Base-by-base conservation (phyloP, 2,329 filamentous ascomycete genomes). In the Pseudogymnoascus sp. region DNA sequence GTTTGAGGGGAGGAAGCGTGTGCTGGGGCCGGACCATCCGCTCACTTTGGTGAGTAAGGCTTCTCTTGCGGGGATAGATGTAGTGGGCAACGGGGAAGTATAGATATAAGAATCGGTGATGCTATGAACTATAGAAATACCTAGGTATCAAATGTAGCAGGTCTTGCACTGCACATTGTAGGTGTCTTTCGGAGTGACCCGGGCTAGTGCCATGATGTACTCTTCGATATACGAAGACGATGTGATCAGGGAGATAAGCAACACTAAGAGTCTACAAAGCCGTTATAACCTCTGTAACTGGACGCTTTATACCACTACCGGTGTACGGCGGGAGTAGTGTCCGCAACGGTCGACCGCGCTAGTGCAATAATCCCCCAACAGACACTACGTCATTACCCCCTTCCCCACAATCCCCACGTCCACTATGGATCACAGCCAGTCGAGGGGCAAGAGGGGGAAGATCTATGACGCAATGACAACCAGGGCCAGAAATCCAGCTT, bases 391-490 rank as follows among this genome's bases (percentile, higher is more conserved):
- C 51, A 57, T 57, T 19, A 34, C 16, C 28, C 51, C 28, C 10
- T 54, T 36, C 51, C 28, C 51, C 51, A 57, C 28, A 57, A 21
- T 57, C 51, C 51, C 51, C 51, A 34, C 51, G 36, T 13, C 7
- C 28, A 21, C 51, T 34, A 57, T 21, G 51, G 25, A 34, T 19
- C 14, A 19, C 28, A 34, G 28, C 51, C 28, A 57, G n/a, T 57
- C 10, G 51, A 57, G 28, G 28, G 51, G n/a, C 5, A 13, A 13
- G 14, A 31, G 28, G 51, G 28, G 51, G 14, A 34, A 5, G n/a
- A 34, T 57, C 51, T 57, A 57, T 57, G 51, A 57, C 51, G 51
- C 51, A 34, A 57, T 57, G 51, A 57, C 28, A 21, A 6, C 28
- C 51, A 36, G 10, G 28, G 28, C 14, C 25, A 28, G 10, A 31